These are phyloP conservation scores for Geotrichum siamense DNA, from an alignment of 1,139 yeast genomes.

Conservation along the genomic window DNA sequence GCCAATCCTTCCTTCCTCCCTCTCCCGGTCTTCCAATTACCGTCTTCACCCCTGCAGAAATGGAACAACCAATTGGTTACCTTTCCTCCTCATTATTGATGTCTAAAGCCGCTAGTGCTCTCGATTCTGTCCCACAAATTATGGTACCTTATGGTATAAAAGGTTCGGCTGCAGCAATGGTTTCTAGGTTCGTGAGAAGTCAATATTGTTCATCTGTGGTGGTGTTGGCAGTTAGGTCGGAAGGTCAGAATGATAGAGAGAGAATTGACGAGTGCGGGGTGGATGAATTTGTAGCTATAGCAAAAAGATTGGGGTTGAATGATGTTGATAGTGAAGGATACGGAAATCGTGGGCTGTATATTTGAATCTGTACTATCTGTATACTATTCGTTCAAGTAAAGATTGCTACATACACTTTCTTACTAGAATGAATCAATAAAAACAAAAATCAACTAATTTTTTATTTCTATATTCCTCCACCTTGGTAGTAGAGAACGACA, in stretches of 20 bases:
- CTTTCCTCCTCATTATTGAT: neutral
- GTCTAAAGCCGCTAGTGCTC: neutral
- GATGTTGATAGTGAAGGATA: neutral
- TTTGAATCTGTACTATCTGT: too few relatives aligned
- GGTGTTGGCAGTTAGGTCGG: conserved; percentile 27
- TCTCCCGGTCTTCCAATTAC: neutral
- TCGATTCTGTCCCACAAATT: neutral
- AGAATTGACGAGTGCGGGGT: conserved; percentile 21
- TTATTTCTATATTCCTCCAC: too few relatives aligned
- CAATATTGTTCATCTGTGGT: conserved; percentile 18
- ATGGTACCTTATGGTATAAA: conserved; percentile 25
- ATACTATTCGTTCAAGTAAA: too few relatives aligned
- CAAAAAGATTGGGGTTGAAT: neutral
- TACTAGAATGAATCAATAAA: too few relatives aligned
- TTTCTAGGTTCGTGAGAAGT: conserved; percentile 21
- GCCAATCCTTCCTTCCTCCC: neutral
- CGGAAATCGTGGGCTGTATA: conserved; percentile 20
- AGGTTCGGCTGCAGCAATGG: conserved; percentile 27
- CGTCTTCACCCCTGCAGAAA: neutral
- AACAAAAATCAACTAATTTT: too few relatives aligned
- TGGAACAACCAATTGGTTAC: neutral
- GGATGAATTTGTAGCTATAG: neutral
- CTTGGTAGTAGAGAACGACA: too few relatives aligned
- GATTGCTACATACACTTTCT: too few relatives aligned
- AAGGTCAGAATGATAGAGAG: conserved; percentile 30